phyloP scores from a whole-genome alignment of 441 rosid species.

The Pelargonium citronellum region DNA sequence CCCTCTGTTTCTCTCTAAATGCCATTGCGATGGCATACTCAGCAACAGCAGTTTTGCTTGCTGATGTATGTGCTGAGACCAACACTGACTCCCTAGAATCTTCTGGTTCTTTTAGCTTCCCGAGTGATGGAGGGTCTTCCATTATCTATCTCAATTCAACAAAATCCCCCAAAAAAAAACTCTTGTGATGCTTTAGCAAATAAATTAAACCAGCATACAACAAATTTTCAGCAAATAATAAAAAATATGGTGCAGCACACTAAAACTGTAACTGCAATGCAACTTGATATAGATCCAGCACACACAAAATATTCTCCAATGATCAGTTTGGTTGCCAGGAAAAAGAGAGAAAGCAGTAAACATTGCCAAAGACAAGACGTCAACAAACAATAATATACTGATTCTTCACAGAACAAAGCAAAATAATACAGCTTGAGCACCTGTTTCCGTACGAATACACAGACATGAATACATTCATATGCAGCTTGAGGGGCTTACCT shows the following conservation, averaged over 20 bases:
- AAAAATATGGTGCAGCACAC: not conserved
- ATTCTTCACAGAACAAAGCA: not conserved
- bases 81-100: slow-evolving; percentile 37
- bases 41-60: slow-evolving; percentile 96
- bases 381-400: not conserved
- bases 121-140: not conserved
- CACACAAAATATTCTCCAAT: not conserved
- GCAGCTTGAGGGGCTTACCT: not conserved
- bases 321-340: not conserved
- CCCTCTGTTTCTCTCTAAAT: slow-evolving; percentile 73
- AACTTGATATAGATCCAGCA: not conserved
- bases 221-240: not conserved
- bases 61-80: slow-evolving; percentile 99
- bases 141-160: slow-evolving; percentile 32
- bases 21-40: slow-evolving; percentile 94
- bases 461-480: not conserved
- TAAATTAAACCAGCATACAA: not conserved
- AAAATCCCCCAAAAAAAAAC: slow-evolving; percentile 1
- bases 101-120: not conserved
- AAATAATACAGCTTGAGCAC: not conserved
- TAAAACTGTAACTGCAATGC: not conserved
- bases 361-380: not conserved
- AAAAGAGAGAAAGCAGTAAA: not conserved
- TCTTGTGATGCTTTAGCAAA: not conserved
- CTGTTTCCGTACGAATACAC: not conserved